These are phyloP conservation scores for Sungouiella thailandica DNA, from an alignment of 805 yeast species.

Conservation along the genomic window DNA sequence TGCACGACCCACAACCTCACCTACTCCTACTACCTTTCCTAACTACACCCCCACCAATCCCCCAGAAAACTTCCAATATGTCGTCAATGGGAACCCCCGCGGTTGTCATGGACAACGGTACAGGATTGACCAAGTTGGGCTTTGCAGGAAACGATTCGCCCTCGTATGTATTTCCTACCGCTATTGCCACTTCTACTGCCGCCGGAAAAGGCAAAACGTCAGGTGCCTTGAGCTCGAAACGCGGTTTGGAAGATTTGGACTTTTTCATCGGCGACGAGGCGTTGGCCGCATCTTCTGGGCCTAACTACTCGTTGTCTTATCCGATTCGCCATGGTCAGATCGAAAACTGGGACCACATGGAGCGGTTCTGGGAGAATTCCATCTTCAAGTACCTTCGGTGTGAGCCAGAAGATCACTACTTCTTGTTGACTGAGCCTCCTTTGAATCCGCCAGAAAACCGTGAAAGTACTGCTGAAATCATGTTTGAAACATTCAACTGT, in stretches of 20 bases:
- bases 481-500: slow-evolving; percentile 98
- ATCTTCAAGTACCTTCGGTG: slow-evolving; percentile 94
- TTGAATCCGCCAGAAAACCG: slow-evolving; percentile 99
- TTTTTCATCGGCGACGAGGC: slow-evolving; percentile 97
- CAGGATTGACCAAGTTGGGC: slow-evolving; percentile 95
- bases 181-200: slow-evolving; percentile 73
- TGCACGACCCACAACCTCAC: too few relatives aligned
- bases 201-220: slow-evolving; percentile 38
- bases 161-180: slow-evolving; percentile 95
- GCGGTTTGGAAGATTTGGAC: slow-evolving; percentile 92
- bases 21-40: too few relatives aligned
- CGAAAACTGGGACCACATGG: slow-evolving; percentile 99
- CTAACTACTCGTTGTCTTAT: slow-evolving; percentile 79
- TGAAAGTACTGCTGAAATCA: slow-evolving; percentile 96
- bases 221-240: slow-evolving; percentile 50
- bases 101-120: slow-evolving; percentile 98
- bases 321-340: slow-evolving; percentile 98
- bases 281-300: slow-evolving; percentile 82
- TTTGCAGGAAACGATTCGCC: slow-evolving; percentile 99
- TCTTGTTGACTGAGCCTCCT: slow-evolving; percentile 95
- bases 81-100: slow-evolving; percentile 72
- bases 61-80: slow-evolving; percentile 12
- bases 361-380: slow-evolving; percentile 96
- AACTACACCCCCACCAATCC: too few relatives aligned
- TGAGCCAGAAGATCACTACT: slow-evolving; percentile 98